phyloP scores from a whole-genome alignment of 345 rosid species.

The Arabidopsis suecica region DNA sequence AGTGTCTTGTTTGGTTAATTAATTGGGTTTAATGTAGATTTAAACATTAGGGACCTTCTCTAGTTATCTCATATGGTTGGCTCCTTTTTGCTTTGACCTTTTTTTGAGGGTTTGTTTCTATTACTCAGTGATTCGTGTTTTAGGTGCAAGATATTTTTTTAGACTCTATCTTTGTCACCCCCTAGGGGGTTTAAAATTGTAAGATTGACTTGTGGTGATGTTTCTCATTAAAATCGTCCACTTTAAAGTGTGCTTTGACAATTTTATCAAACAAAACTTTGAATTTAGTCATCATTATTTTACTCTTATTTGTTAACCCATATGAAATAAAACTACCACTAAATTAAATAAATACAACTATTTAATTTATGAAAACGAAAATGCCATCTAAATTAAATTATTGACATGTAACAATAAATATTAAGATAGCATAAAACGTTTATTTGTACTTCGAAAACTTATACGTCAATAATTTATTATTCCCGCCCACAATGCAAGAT shows the following conservation, averaged over 20 bases:
- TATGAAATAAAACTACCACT: too few species aligned
- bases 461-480: too few species aligned
- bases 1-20: slow-evolving; percentile 26
- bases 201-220: not conserved
- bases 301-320: not conserved
- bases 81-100: slow-evolving; percentile 23
- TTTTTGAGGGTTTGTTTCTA: slow-evolving; percentile 7
- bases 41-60: slow-evolving; percentile 29
- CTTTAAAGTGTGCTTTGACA: not conserved
- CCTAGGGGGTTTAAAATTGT: not conserved
- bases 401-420: too few species aligned
- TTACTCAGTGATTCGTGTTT: slow-evolving; percentile 23
- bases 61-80: slow-evolving; percentile 18
- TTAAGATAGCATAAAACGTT: too few species aligned
- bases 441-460: too few species aligned
- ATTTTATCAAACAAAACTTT: not conserved
- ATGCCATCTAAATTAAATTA: too few species aligned
- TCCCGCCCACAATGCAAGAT: too few species aligned
- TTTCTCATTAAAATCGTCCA: not conserved
- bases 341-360: too few species aligned
- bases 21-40: slow-evolving; percentile 38
- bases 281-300: not conserved
- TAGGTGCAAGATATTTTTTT: not conserved
- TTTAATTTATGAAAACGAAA: too few species aligned
- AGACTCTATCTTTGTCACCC: not conserved